These are phyloP conservation scores for Moricandia arvensis DNA, from an alignment of 345 rosid genomes.

Conservation along the genomic window DNA sequence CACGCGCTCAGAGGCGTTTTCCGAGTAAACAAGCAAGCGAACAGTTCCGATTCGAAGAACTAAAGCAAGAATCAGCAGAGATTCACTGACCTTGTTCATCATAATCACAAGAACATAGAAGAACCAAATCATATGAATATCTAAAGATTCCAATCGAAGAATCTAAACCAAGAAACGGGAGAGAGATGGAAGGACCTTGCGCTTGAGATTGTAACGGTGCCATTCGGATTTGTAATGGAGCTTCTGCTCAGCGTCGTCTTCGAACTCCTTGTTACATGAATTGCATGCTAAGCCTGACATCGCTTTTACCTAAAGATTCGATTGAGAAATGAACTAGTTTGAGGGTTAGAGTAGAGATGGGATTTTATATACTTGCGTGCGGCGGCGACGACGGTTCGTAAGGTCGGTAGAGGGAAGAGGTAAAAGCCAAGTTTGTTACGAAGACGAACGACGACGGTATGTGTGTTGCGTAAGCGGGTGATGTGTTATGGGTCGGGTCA, in stretches of 20 bases:
- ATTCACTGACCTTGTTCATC: no score
- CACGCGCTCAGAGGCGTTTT: no score
- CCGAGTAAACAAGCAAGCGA: no score
- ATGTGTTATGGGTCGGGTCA: conserved; percentile 10
- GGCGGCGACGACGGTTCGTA: no score
- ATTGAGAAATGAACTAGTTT: neutral
- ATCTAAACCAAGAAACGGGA: no score
- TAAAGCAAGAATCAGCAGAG: no score
- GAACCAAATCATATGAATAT: no score
- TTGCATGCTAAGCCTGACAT: conserved; percentile 85
- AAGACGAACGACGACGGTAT: no score
- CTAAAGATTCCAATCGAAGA: no score
- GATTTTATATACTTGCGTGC: neutral
- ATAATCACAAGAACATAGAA: no score
- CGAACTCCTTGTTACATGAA: conserved; percentile 83
- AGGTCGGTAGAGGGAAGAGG: conserved; percentile 25
- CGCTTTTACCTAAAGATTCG: no score
- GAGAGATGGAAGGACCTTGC: conserved; percentile 67
- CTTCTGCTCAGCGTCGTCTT: conserved; percentile 75
- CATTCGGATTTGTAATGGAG: conserved; percentile 93
- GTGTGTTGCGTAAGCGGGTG: conserved; percentile 15
- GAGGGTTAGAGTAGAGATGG: neutral
- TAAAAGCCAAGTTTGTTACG: neutral
- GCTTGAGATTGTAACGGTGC: conserved; percentile 98
- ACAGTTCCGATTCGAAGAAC: no score